Conservation (phyloP, 192 early-diverging fungal species). For the Backusella tarrabulga region DNA sequence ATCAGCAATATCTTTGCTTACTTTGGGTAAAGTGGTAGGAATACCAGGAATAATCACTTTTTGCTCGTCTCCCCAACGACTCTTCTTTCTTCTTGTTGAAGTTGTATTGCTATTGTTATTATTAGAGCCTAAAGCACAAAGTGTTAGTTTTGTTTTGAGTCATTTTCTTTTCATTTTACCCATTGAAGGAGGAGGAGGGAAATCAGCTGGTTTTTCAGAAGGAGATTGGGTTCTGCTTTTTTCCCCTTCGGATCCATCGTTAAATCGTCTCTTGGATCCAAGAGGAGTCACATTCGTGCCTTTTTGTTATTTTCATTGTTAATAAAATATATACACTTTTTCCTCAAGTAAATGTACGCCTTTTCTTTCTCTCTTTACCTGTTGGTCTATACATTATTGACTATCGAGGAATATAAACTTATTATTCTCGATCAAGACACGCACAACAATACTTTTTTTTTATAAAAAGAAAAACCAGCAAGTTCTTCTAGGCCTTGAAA, state of each 20-base stretch:
- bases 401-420: background rate
- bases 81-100: constrained; percentile 66
- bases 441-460: background rate
- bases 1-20: constrained; percentile 81
- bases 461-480: background rate
- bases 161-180: background rate
- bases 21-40: constrained; percentile 73
- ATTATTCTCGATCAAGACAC: background rate
- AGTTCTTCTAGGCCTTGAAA: background rate
- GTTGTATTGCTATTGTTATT: background rate
- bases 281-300: constrained; percentile 25
- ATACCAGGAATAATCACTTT: constrained; percentile 73
- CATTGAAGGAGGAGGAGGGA: background rate
- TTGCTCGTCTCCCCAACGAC: constrained; percentile 87
- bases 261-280: constrained; percentile 17
- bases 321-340: background rate
- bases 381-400: constrained; percentile 15
- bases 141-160: background rate
- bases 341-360: background rate
- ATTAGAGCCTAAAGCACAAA: background rate
- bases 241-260: constrained; percentile 14
- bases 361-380: constrained; percentile 1
- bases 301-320: background rate
- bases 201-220: background rate
- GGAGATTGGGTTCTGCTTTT: constrained; percentile 1